Base-by-base conservation (phyloP, 83 land plant genomes). In the Thuja plicata region DNA sequence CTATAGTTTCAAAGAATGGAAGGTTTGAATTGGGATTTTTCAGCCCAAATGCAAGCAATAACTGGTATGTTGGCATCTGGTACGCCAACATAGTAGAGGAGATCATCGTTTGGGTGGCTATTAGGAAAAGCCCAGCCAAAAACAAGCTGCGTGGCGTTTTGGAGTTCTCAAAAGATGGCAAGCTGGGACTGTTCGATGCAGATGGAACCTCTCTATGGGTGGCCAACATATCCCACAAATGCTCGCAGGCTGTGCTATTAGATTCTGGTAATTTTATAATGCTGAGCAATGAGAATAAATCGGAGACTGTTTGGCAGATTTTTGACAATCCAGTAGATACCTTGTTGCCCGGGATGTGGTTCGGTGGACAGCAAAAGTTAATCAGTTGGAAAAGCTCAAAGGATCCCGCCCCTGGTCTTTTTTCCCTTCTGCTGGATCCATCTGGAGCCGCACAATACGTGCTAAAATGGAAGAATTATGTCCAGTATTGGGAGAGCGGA, bases 311-410 rank as follows among this genome's bases (percentile, higher is more conserved):
- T 38, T 94, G 95, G 96, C 90, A 86, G 85, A 86, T 86, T 54
- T 91, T 91, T 79, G 87, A 62, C 60, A 8, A 19, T 38, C 94
- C 96, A 4, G 71, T 90, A 13, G 91, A 93, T 89, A 94, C 96
- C 52, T 91, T 89, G 90, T 90, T 94, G 34, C 94, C 94, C 12
- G 94, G 87, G 11, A 92, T 91, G 94, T 76, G 86, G 54, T 2
- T 92, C 46, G 88, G 87, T 8, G 41, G 34, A 8, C 34, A 48
- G 0, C 78, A 27, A 46, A 46, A 74, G 11, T 10, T 93, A 1
- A 38, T 79, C 24, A 24, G 77, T 11, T 89, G 90, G 90, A 85
- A 46, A 81, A 89, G 43, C 32, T 41, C 30, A 3, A 88, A 79
- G 3, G 90, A 91, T 48, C 92, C 92, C 3, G 60, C 90, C 40